phyloP scores from a whole-genome alignment of 2,329 filamentous ascomycete species.

The Geosmithia flava region DNA sequence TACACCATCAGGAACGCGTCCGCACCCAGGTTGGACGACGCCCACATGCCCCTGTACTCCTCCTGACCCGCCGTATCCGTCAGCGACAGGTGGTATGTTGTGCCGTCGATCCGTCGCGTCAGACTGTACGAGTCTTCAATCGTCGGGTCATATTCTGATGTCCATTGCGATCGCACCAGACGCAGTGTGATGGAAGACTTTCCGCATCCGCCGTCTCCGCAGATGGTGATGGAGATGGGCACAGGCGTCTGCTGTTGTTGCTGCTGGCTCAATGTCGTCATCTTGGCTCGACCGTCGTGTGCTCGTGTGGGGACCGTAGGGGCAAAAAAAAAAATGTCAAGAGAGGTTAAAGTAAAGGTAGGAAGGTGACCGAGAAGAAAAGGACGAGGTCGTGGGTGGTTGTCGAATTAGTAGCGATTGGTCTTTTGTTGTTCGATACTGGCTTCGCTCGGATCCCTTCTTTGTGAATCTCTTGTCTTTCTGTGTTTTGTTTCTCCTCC shows the following conservation, averaged over 20 bases:
- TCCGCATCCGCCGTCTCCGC: constrained; percentile 73
- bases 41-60: constrained; percentile 83
- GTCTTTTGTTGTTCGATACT: too few species aligned
- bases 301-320: not conserved
- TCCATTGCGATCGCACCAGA: constrained; percentile 74
- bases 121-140: constrained; percentile 80
- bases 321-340: too few species aligned
- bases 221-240: constrained; percentile 67
- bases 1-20: constrained; percentile 82
- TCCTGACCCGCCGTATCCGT: constrained; percentile 85
- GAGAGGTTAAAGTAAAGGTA: too few species aligned
- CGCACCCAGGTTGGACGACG: constrained; percentile 61
- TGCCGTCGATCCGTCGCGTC: constrained; percentile 66
- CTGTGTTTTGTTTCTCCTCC: too few species aligned
- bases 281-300: not conserved
- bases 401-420: too few species aligned
- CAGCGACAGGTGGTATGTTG: constrained; percentile 66
- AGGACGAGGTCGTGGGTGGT: too few species aligned
- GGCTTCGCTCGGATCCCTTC: too few species aligned
- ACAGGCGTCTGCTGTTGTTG: constrained; percentile 21
- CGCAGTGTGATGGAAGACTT: constrained; percentile 79
- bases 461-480: too few species aligned
- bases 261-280: not conserved
- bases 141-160: constrained; percentile 68
- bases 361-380: too few species aligned